These are phyloP conservation scores for Cladosporium oxysporum DNA, from an alignment of 2,329 filamentous ascomycete genomes.

Conservation along the genomic window DNA sequence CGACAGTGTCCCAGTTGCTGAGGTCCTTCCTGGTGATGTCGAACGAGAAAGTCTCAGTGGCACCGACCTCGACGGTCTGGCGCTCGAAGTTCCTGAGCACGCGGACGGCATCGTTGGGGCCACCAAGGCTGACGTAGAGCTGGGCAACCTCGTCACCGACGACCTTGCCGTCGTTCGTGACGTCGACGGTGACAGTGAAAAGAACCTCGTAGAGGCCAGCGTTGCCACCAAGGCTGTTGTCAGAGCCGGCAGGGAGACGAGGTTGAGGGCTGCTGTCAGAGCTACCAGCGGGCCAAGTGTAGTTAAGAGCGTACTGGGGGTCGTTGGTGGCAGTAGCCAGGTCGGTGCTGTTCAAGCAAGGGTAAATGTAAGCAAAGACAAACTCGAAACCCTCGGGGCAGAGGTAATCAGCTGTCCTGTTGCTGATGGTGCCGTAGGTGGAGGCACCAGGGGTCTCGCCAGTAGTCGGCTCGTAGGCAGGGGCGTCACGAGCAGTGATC, in stretches of 20 bases:
- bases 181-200: constrained; percentile 66
- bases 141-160: constrained; percentile 73
- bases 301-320: constrained; percentile 61
- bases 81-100: constrained; percentile 81
- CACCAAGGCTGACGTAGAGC: constrained; percentile 77
- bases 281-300: constrained; percentile 58
- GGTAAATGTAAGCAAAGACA: constrained; percentile 65
- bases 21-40: constrained; percentile 77
- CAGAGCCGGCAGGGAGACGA: constrained; percentile 58
- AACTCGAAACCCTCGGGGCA: constrained; percentile 63
- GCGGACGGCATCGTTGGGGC: constrained; percentile 66
- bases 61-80: constrained; percentile 69
- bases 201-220: constrained; percentile 66
- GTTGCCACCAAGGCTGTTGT: constrained; percentile 62
- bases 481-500: constrained; percentile 53
- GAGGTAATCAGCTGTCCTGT: constrained; percentile 63
- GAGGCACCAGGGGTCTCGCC: constrained; percentile 67
- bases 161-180: constrained; percentile 69
- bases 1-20: constrained; percentile 77
- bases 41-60: constrained; percentile 65
- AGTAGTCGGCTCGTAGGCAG: constrained; percentile 59
- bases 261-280: constrained; percentile 63
- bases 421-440: constrained; percentile 64
- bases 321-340: constrained; percentile 60
- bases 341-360: constrained; percentile 66